Evolutionary conservation across 2,329 filamentous ascomycete species (phyloP).

Genomic region (Fusarium nodosum): DNA sequence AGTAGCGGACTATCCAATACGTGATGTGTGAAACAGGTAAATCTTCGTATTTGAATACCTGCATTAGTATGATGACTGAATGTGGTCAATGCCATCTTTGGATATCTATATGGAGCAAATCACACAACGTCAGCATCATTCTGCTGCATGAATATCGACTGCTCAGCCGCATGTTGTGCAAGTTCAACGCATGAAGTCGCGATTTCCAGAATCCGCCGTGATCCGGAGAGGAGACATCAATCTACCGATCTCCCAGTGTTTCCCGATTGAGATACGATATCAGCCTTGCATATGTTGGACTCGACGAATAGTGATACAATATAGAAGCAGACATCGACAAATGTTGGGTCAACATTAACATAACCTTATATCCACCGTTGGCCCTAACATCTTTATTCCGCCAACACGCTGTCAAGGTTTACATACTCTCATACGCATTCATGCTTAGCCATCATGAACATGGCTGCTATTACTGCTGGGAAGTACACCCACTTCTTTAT

Average conservation of each 20-base stretch:
- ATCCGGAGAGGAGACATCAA: background rate
- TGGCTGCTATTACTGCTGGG: background rate
- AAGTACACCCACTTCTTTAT: background rate
- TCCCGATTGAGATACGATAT: background rate
- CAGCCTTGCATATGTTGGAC: background rate
- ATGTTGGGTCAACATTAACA: too few relatives aligned
- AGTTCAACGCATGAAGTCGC: background rate
- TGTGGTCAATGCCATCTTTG: background rate
- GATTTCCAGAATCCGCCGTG: background rate
- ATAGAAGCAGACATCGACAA: background rate
- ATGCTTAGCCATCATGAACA: background rate
- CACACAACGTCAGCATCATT: background rate
- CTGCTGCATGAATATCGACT: background rate
- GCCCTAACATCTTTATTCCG: background rate
- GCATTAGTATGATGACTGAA: constrained; percentile 4
- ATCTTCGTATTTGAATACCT: constrained; percentile 4
- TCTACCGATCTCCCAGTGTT: background rate
- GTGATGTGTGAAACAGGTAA: constrained; percentile 4
- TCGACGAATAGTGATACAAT: background rate
- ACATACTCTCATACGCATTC: background rate
- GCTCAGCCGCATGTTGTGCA: background rate
- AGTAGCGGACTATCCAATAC: background rate
- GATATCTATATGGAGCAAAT: background rate
- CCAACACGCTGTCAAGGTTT: background rate
- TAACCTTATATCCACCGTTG: too few relatives aligned